These are phyloP conservation scores for Sugiyamaella mastotermitis DNA, from an alignment of 805 yeast genomes.

Conservation along the genomic window DNA sequence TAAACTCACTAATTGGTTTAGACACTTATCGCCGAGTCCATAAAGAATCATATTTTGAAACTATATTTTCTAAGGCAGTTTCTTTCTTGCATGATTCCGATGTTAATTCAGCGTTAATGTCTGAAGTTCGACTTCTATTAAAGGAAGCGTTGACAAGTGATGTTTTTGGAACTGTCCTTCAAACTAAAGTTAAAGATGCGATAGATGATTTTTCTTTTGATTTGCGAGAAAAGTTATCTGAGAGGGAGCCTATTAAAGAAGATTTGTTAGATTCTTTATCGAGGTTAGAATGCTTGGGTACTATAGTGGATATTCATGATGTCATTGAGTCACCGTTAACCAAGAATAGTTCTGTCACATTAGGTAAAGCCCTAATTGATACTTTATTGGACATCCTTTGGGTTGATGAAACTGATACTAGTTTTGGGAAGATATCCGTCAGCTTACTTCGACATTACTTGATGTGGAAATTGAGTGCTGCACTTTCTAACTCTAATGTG, in stretches of 20 bases:
- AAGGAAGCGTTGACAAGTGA: too few relatives aligned
- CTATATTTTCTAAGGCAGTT: slow-evolving; percentile 22
- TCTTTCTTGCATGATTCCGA: too few relatives aligned
- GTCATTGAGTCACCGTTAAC: slow-evolving; percentile 6
- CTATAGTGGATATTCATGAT: slow-evolving; percentile 2
- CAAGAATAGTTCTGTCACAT: not conserved
- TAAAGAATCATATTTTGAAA: slow-evolving; percentile 18
- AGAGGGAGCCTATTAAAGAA: slow-evolving; percentile 1
- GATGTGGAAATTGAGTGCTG: too few relatives aligned
- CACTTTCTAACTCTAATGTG: too few relatives aligned
- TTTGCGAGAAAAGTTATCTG: slow-evolving; percentile 3
- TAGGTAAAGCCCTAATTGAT: not conserved
- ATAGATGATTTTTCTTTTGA: slow-evolving; percentile 7
- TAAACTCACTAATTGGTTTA: slow-evolving; percentile 20
- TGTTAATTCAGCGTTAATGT: too few relatives aligned
- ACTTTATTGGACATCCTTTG: too few relatives aligned
- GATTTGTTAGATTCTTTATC: slow-evolving; percentile 1
- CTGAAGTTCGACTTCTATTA: slow-evolving; percentile 11
- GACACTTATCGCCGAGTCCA: slow-evolving; percentile 17
- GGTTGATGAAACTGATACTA: too few relatives aligned
- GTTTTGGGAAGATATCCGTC: too few relatives aligned
- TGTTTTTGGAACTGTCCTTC: slow-evolving; percentile 7
- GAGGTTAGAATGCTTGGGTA: slow-evolving; percentile 6
- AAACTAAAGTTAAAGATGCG: slow-evolving; percentile 3
- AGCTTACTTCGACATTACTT: too few relatives aligned